phyloP scores from a whole-genome alignment of 257 asterid genomes.

The Gardenia jasminoides region DNA sequence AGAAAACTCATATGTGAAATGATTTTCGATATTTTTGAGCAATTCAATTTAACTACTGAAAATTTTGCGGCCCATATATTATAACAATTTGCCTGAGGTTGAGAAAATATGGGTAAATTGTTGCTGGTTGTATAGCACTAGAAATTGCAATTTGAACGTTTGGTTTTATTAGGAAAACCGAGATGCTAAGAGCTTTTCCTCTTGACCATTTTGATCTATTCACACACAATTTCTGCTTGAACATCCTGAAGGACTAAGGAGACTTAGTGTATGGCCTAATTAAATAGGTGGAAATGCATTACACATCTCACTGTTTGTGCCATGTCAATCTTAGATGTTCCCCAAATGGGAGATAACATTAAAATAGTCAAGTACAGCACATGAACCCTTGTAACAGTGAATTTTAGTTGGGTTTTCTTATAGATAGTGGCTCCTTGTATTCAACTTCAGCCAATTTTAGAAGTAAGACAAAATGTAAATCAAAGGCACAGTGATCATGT shows the following conservation, averaged over 20 bases:
- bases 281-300: constrained; percentile 34
- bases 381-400: constrained; percentile 33
- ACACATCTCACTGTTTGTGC: constrained; percentile 41
- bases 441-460: constrained; percentile 19
- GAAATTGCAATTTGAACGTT: background rate
- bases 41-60: background rate
- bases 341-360: constrained; percentile 50
- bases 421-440: constrained; percentile 5
- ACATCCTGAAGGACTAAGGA: background rate
- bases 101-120: background rate
- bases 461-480: constrained; percentile 17
- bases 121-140: background rate
- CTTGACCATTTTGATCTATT: background rate
- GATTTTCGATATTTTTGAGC: background rate
- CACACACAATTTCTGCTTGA: background rate
- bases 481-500: background rate
- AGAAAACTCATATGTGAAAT: background rate
- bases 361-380: constrained; percentile 44
- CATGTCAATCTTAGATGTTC: constrained; percentile 51
- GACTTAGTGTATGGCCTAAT: constrained; percentile 19
- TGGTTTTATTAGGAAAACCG: background rate
- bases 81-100: background rate
- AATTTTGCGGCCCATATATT: background rate
- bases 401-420: constrained; percentile 40
- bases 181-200: background rate